Evolutionary conservation across 2,329 filamentous ascomycete genomes (phyloP), one percentile per base, ranked within the genome.

Genomic region (Plectosphaerella cucumerina): DNA sequence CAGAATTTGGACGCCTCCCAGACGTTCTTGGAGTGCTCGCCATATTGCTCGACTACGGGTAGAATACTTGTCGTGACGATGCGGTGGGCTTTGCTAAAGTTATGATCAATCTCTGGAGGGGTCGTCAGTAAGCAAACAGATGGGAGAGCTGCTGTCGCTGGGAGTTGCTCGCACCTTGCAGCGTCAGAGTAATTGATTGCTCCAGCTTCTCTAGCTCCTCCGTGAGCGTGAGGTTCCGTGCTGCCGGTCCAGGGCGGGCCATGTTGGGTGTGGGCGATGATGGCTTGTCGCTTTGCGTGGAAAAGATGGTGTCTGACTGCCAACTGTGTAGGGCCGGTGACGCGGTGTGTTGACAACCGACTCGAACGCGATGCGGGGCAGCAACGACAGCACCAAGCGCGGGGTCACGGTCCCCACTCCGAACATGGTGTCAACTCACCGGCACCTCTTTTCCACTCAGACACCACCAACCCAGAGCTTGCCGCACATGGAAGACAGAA

Each of bases 1-100:
- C 94, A 99, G 71, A 99, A 99, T 89, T 96, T 96, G 50, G 93
- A 96, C 20, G 92, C 91, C 61, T 97, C 92, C 94, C 94, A 99
- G 2, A 99, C 93, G 46, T 91, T 85, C 56, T 86, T 87, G 2
- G 94, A 97, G 65, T 97, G 89, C 58, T 96, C 90, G 44, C 90
- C 90, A 70, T 99, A 99, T 64, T 96, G 87, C 66, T 97, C 93
- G 18, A 99, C 91, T 1, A 97, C 81, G 1, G 94, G 94, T 3
- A 99, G 73, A 50, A 99, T 97, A 65, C 86, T 96, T 1, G 88
- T 87, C 1, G 94, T 97, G 37, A 99, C 93, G 53, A 99, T 97
- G 56, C 91, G 86, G 69, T 99, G 94, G 26, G 94, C 92, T 64
- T 90, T 90, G 73, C 90, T 97, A 69, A 99, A 99, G 72, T 99